These are phyloP conservation scores for Podospora pseudocomata DNA, from an alignment of 495 filamentous ascomycete species.

Conservation along the genomic window DNA sequence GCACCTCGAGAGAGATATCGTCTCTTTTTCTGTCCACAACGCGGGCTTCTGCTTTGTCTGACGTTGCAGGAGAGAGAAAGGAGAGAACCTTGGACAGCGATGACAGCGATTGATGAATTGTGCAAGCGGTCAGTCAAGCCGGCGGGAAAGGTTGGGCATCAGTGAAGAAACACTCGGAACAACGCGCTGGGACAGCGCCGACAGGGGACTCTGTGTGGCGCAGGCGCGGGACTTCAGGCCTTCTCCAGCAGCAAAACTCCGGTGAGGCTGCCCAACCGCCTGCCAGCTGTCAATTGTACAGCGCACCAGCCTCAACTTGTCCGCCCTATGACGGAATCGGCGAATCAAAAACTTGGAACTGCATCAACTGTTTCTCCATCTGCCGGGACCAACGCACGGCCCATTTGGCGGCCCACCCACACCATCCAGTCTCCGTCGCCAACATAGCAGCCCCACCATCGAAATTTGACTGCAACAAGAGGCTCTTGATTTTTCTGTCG, in stretches of 20 bases:
- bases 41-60: neutral
- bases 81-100: constrained; percentile 12
- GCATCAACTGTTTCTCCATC: constrained; percentile 23
- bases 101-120: constrained; percentile 26
- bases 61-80: neutral
- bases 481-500: constrained; percentile 4
- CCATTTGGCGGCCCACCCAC: constrained; percentile 2
- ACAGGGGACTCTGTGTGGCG: constrained; percentile 22
- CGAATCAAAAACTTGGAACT: constrained; percentile 19
- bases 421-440: neutral
- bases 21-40: neutral
- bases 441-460: neutral
- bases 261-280: constrained; percentile 27
- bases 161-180: constrained; percentile 17
- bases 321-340: constrained; percentile 27
- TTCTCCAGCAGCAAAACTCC: constrained; percentile 12
- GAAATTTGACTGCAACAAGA: neutral
- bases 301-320: constrained; percentile 31
- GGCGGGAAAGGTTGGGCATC: constrained; percentile 36
- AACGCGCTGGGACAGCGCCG: constrained; percentile 17
- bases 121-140: constrained; percentile 36
- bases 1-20: constrained; percentile 1
- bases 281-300: constrained; percentile 25
- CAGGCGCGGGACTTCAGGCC: constrained; percentile 13
- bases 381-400: constrained; percentile 16